These are phyloP conservation scores for Cornus kousa DNA, from an alignment of 148 eudicot genomes.

Conservation along the genomic window DNA sequence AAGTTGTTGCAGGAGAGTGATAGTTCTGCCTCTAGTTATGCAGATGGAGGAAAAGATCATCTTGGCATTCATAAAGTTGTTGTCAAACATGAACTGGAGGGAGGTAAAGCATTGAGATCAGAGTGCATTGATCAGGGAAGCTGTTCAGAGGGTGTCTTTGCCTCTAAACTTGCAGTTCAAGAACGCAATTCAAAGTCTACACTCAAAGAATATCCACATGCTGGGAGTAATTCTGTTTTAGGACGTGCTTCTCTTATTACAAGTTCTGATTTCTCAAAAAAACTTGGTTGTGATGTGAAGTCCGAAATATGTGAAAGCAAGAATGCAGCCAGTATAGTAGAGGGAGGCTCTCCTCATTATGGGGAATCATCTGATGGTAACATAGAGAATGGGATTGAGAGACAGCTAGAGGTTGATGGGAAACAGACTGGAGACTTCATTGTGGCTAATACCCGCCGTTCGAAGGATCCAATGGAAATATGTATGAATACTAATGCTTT, in stretches of 20 bases:
- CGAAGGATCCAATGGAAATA: conserved; percentile 28
- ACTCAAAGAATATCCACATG: conserved; percentile 29
- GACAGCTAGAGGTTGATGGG: conserved; percentile 32
- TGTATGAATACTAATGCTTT: conserved; percentile 39
- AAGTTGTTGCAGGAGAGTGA: conserved; percentile 87
- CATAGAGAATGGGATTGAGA: conserved; percentile 36
- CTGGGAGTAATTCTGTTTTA: conserved; percentile 31
- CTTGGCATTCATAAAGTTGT: conserved; percentile 20
- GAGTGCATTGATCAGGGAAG: conserved; percentile 79
- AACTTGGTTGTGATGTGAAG: conserved; percentile 42
- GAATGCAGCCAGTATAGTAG: conserved; percentile 32
- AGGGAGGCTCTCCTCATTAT: conserved; percentile 34
- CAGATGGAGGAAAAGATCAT: conserved; percentile 46
- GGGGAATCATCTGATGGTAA: conserved; percentile 42
- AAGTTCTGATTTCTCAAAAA: conserved; percentile 41
- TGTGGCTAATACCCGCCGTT: conserved; percentile 37
- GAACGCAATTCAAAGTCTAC: conserved; percentile 26
- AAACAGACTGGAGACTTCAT: conserved; percentile 36
- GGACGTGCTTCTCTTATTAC: conserved; percentile 44
- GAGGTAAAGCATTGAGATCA: conserved; percentile 38
- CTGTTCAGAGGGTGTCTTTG: conserved; percentile 68
- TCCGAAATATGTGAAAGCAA: conserved; percentile 27
- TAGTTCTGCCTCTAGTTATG: conserved; percentile 85
- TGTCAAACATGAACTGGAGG: conserved; percentile 41
- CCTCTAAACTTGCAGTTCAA: conserved; percentile 36